Percentiles rank a stretch among this genome's conserved stretches.
Evolutionary conservation across 192 early-diverging fungal species (phyloP).

Genomic region (Coemansia reversa): DNA sequence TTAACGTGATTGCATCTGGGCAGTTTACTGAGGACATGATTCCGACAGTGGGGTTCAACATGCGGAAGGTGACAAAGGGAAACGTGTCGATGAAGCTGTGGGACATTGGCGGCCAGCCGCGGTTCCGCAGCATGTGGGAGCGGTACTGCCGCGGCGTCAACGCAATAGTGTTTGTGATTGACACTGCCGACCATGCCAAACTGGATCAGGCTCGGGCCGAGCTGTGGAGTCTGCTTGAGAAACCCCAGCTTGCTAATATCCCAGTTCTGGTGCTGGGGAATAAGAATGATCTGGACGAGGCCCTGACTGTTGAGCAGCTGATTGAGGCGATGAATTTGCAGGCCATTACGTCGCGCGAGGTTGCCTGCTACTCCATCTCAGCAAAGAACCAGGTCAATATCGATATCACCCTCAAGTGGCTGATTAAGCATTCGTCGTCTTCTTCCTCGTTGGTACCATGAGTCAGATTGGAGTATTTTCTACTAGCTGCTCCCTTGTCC

Average conservation of each 20-base stretch:
- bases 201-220: slow-evolving; percentile 89
- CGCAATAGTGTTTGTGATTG: slow-evolving; percentile 98
- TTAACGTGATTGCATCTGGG: slow-evolving; percentile 83
- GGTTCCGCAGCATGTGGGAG: slow-evolving; percentile 98
- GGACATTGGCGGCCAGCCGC: slow-evolving; percentile 98
- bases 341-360: slow-evolving; percentile 87
- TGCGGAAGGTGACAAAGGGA: slow-evolving; percentile 91
- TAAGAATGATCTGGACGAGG: slow-evolving; percentile 94
- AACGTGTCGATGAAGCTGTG: slow-evolving; percentile 98
- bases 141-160: slow-evolving; percentile 89
- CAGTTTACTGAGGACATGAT: slow-evolving; percentile 88
- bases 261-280: slow-evolving; percentile 98
- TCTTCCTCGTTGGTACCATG: slow-evolving; percentile 20
- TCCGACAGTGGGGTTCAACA: slow-evolving; percentile 98
- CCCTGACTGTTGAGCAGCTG: slow-evolving; percentile 82
- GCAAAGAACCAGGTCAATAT: slow-evolving; percentile 98
- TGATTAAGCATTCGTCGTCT: slow-evolving; percentile 74
- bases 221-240: slow-evolving; percentile 87
- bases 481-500: no score
- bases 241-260: slow-evolving; percentile 89
- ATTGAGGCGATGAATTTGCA: slow-evolving; percentile 91
- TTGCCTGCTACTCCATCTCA: slow-evolving; percentile 97
- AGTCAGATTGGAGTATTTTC: no score
- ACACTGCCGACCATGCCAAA: slow-evolving; percentile 93
- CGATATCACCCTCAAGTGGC: slow-evolving; percentile 94